phyloP scores from a whole-genome alignment of 345 rosid genomes.

The Syzygium grande region DNA sequence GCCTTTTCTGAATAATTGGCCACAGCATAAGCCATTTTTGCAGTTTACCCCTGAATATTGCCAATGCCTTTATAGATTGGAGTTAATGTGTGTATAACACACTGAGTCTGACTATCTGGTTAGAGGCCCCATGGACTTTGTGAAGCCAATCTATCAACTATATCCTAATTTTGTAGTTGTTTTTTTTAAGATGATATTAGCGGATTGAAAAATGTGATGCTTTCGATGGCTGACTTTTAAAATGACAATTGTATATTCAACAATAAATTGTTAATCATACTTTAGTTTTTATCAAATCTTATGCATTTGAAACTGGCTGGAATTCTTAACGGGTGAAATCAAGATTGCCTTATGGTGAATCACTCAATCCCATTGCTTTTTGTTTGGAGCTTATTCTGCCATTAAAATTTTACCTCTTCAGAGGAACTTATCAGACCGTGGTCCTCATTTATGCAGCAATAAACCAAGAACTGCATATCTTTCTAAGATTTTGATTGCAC shows the following conservation, averaged over 20 bases:
- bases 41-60: background rate
- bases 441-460: conserved; percentile 28
- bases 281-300: background rate
- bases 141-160: background rate
- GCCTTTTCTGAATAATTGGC: background rate
- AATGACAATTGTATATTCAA: background rate
- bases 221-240: background rate
- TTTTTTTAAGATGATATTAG: background rate
- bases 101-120: background rate
- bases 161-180: background rate
- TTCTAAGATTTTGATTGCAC: conserved; percentile 48
- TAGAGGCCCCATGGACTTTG: background rate
- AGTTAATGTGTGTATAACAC: too few relatives aligned
- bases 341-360: background rate
- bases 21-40: background rate
- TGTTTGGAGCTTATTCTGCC: background rate
- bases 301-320: background rate
- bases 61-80: too few relatives aligned
- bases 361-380: background rate
- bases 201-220: background rate
- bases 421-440: background rate
- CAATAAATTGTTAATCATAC: background rate
- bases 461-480: conserved; percentile 39
- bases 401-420: background rate
- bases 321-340: background rate